These are phyloP conservation scores for Arthrobotrys musiformis DNA, from an alignment of 2,329 filamentous ascomycete species.

Conservation along the genomic window DNA sequence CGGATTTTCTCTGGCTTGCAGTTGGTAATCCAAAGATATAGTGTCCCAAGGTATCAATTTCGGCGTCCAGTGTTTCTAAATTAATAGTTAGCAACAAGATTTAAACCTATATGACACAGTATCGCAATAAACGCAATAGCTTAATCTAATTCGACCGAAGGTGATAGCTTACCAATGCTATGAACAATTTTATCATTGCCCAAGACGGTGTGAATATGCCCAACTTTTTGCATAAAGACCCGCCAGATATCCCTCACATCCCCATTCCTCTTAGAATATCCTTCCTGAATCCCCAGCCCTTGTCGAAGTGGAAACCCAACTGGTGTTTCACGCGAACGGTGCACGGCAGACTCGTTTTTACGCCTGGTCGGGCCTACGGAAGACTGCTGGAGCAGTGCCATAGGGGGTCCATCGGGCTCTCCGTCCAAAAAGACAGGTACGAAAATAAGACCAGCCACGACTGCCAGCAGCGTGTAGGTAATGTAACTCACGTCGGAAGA, in stretches of 20 bases:
- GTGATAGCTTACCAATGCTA: conserved; percentile 54
- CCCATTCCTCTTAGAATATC: conserved; percentile 73
- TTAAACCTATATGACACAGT: conserved; percentile 16
- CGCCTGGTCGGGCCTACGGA: conserved; percentile 81
- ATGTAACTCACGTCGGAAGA: conserved; percentile 48
- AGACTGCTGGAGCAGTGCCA: conserved; percentile 87
- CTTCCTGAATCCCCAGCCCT: conserved; percentile 67
- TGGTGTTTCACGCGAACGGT: conserved; percentile 83
- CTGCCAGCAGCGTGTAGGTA: conserved; percentile 74
- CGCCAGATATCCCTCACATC: conserved; percentile 94
- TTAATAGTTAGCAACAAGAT: conserved; percentile 56
- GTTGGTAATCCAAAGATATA: conserved; percentile 68
- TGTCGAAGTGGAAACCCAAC: conserved; percentile 82
- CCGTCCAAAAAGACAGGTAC: conserved; percentile 75
- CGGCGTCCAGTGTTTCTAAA: conserved; percentile 77
- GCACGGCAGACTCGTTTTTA: conserved; percentile 84
- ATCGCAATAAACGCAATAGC: neutral
- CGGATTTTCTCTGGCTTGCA: conserved; percentile 67
- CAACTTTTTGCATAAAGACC: conserved; percentile 70
- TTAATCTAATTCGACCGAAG: no score
- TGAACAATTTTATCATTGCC: conserved; percentile 74
- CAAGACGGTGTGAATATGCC: conserved; percentile 61
- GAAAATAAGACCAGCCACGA: conserved; percentile 74
- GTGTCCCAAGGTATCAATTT: conserved; percentile 87
- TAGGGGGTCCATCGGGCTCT: conserved; percentile 91